These are phyloP conservation scores for Aspergillus texensis DNA, from an alignment of 2,329 filamentous ascomycete genomes.

Conservation along the genomic window DNA sequence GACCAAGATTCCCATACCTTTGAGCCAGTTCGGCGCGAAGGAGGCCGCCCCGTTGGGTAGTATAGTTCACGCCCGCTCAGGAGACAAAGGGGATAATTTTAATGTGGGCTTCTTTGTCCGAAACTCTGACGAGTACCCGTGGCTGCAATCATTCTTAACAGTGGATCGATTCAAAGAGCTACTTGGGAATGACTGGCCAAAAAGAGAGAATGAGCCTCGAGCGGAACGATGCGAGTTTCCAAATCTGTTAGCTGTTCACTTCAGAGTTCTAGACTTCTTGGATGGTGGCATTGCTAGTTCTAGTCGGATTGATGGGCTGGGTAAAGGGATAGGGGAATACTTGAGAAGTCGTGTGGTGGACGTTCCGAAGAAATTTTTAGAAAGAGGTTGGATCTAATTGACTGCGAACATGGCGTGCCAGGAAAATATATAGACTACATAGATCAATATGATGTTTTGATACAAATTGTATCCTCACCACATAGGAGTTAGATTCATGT, in stretches of 20 bases:
- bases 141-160: slow-evolving; percentile 35
- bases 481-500: neutral
- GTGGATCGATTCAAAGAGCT: neutral
- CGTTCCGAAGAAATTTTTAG: neutral
- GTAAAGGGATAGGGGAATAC: neutral
- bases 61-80: slow-evolving; percentile 41
- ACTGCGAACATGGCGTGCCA: too few species aligned
- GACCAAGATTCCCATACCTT: too few species aligned
- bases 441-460: too few species aligned
- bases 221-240: neutral
- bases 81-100: slow-evolving; percentile 50
- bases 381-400: neutral
- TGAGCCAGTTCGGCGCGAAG: too few species aligned
- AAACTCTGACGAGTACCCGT: slow-evolving; percentile 46
- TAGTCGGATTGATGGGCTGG: neutral
- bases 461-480: neutral
- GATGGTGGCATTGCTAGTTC: neutral
- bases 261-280: neutral
- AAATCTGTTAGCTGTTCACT: neutral
- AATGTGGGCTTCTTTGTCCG: slow-evolving; percentile 53
- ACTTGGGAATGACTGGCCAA: slow-evolving; percentile 2
- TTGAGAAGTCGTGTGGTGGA: neutral
- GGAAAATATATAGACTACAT: too few species aligned
- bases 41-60: slow-evolving; percentile 27
- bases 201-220: neutral